phyloP scores from a whole-genome alignment of 2,329 filamentous ascomycete species.

The Colletotrichum melonis region DNA sequence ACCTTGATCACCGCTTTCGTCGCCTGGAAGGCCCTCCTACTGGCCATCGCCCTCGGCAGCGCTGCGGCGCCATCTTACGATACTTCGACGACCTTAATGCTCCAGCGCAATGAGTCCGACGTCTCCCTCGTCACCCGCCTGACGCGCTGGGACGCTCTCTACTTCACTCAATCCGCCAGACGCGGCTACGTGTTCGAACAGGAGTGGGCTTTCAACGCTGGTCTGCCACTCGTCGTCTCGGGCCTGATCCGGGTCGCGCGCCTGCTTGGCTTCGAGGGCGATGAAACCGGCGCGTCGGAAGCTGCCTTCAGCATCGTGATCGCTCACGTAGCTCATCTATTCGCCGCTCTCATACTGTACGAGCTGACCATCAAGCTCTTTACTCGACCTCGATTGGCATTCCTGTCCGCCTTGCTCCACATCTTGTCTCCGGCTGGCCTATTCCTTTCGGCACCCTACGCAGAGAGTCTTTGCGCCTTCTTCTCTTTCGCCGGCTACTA shows the following conservation, averaged over 20 bases:
- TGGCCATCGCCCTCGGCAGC: conserved; percentile 68
- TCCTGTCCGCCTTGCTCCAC: conserved; percentile 79
- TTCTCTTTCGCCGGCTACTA: conserved; percentile 81
- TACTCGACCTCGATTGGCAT: conserved; percentile 64
- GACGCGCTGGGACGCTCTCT: conserved; percentile 85
- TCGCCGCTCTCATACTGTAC: conserved; percentile 80
- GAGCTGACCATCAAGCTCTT: conserved; percentile 70
- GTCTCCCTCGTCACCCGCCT: conserved; percentile 65
- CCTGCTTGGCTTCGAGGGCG: conserved; percentile 38
- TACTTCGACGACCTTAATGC: conserved; percentile 72
- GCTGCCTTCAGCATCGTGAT: conserved; percentile 71
- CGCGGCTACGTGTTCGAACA: conserved; percentile 81
- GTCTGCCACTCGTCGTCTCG: conserved; percentile 57
- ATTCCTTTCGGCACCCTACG: conserved; percentile 89
- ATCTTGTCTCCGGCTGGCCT: conserved; percentile 88
- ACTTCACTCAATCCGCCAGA: conserved; percentile 73
- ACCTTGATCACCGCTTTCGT: conserved; percentile 59
- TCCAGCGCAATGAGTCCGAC: conserved; percentile 42
- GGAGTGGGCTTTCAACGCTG: conserved; percentile 82
- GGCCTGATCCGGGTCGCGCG: conserved; percentile 45
- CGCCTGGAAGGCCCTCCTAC: conserved; percentile 74
- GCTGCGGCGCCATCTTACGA: conserved; percentile 74
- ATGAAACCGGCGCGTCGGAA: conserved; percentile 44
- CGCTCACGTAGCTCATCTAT: conserved; percentile 79
- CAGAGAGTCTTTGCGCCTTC: conserved; percentile 82